A percentile compares a stretch with the other conserved stretches of the same genome.
Evolutionary conservation across 2,329 filamentous ascomycete species (phyloP).

Genomic region (Pyrenochaeta sp.): DNA sequence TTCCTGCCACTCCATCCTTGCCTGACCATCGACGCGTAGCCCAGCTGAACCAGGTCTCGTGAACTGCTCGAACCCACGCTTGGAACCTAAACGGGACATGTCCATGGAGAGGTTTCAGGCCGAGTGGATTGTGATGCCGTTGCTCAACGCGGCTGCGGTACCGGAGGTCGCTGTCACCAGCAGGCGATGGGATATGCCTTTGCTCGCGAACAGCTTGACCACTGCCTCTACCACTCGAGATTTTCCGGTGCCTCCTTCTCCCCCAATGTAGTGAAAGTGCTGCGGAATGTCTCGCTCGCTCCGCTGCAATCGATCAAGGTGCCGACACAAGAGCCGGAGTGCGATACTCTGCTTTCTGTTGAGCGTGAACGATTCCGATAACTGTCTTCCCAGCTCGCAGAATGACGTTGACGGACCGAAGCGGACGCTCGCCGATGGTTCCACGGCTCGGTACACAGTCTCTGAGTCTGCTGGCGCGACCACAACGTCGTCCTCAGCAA

Average conservation of each 20-base stretch:
- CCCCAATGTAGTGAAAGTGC: slow-evolving; percentile 4
- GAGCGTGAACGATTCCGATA: neutral
- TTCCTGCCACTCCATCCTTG: slow-evolving; percentile 5
- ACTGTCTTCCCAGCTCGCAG: neutral
- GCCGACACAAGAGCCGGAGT: neutral
- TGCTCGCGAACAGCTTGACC: neutral
- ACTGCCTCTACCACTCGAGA: slow-evolving; percentile 1
- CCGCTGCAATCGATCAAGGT: slow-evolving; percentile 1
- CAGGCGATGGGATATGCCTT: slow-evolving; percentile 2
- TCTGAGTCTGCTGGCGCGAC: neutral
- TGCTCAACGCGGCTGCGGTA: slow-evolving; percentile 2
- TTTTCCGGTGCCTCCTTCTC: slow-evolving; percentile 4
- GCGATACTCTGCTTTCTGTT: slow-evolving; percentile 2
- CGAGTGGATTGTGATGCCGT: slow-evolving; percentile 5
- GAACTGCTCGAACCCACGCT: too few species aligned
- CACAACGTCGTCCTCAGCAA: neutral
- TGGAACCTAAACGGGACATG: neutral
- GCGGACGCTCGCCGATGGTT: neutral
- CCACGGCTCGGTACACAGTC: too few species aligned
- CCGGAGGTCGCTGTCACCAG: slow-evolving; percentile 1
- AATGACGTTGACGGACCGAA: neutral
- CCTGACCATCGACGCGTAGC: slow-evolving; percentile 1
- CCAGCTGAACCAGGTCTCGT: neutral
- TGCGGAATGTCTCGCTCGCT: neutral
- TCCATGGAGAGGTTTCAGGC: slow-evolving; percentile 3